These are phyloP conservation scores for Vitis rotundifolia DNA, from an alignment of 164 flowering plant genomes.

Conservation along the genomic window DNA sequence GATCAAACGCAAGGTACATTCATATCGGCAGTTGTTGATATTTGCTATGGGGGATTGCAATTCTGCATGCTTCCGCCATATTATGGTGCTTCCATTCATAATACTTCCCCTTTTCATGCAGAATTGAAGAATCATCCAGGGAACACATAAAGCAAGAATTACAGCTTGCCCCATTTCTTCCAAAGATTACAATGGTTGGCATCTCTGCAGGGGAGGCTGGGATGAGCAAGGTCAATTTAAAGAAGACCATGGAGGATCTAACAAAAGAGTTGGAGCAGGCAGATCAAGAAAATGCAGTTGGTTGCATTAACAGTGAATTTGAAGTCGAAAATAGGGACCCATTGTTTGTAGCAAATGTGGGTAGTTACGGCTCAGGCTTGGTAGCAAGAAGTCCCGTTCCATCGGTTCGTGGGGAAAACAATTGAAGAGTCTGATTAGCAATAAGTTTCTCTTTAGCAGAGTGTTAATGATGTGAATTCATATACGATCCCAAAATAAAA, in stretches of 20 bases:
- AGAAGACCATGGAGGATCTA: conserved; percentile 83
- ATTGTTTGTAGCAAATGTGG: conserved; percentile 90
- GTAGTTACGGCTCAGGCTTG: conserved; percentile 57
- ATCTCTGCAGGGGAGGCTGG: conserved; percentile 75
- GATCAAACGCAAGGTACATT: conserved; percentile 34
- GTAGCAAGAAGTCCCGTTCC: conserved; percentile 53
- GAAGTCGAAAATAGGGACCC: conserved; percentile 76
- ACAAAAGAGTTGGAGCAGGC: conserved; percentile 67
- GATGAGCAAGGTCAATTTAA: conserved; percentile 68
- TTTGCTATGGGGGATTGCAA: background rate
- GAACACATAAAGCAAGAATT: conserved; percentile 26
- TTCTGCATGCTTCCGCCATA: background rate
- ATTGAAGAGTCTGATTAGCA: conserved; percentile 7
- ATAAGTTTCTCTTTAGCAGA: no score
- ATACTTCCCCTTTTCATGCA: conserved; percentile 6
- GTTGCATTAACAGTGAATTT: conserved; percentile 14
- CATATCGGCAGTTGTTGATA: background rate
- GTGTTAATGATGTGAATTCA: no score
- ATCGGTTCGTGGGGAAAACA: conserved; percentile 46
- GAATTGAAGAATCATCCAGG: conserved; percentile 16
- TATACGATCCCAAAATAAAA: no score
- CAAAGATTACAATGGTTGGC: conserved; percentile 95
- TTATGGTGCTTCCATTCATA: background rate
- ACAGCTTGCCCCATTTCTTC: conserved; percentile 62
- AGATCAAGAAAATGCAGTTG: conserved; percentile 32